phyloP scores from a whole-genome alignment of 108 stramenopile species.

The Parietichytrium sp. region DNA sequence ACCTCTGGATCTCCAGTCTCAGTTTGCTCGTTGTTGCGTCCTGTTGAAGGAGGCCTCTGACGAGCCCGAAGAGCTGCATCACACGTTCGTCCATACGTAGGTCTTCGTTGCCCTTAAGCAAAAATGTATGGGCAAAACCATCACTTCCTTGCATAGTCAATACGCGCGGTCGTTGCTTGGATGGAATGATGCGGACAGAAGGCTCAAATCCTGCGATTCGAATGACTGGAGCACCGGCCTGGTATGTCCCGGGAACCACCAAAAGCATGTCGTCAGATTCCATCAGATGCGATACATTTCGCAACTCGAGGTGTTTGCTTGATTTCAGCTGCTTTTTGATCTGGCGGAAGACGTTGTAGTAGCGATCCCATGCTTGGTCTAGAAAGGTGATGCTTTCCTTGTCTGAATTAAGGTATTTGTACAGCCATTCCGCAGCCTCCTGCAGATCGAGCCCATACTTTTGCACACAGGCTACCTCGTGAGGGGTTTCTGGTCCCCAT shows the following conservation, averaged over 20 bases:
- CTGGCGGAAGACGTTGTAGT: constrained; percentile 88
- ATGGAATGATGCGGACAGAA: constrained; percentile 84
- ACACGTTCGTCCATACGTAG: constrained; percentile 97
- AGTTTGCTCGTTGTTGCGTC: constrained; percentile 86
- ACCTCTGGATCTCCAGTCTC: constrained; percentile 89
- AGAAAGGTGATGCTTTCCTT: background rate
- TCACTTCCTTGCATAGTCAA: constrained; percentile 87
- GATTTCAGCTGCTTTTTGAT: constrained; percentile 89
- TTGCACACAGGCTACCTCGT: constrained; percentile 79
- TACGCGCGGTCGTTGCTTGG: constrained; percentile 96
- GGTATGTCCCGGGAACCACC: constrained; percentile 94
- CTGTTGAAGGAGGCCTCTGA: constrained; percentile 92
- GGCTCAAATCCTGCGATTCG: constrained; percentile 81
- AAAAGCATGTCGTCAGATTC: constrained; percentile 79
- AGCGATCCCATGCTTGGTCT: constrained; percentile 94
- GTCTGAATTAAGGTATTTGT: constrained; percentile 60
- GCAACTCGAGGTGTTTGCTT: constrained; percentile 84
- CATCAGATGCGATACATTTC: constrained; percentile 81
- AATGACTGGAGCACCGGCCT: constrained; percentile 60
- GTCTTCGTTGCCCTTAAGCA: constrained; percentile 99
- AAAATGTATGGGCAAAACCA: constrained; percentile 90
- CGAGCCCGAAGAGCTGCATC: constrained; percentile 98
- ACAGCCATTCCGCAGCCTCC: constrained; percentile 73
- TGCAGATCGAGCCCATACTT: constrained; percentile 74
- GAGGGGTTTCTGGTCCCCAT: constrained; percentile 71